These are phyloP conservation scores for Pugionium dolabratum DNA, from an alignment of 345 rosid species.

Conservation along the genomic window DNA sequence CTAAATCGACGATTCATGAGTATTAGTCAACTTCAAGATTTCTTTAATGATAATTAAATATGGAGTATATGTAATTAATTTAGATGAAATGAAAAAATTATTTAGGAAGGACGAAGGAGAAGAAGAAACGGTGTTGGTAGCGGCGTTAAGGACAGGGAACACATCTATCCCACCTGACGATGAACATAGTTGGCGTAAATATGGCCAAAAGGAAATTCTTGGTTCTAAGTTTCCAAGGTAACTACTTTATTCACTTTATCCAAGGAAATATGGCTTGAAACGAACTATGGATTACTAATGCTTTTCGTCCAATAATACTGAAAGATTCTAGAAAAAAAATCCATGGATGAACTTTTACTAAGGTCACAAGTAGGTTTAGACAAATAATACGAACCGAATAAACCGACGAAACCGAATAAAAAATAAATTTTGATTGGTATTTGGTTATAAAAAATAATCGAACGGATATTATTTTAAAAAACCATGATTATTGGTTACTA, in stretches of 20 bases:
- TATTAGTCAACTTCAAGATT: too few species aligned
- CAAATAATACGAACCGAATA: too few species aligned
- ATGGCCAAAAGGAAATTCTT: constrained; percentile 87
- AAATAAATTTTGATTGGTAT: too few species aligned
- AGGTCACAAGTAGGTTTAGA: too few species aligned
- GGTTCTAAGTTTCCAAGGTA: constrained; percentile 78
- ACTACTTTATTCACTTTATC: not conserved
- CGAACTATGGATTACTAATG: not conserved
- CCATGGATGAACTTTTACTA: not conserved
- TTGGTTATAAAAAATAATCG: too few species aligned
- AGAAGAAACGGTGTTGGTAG: constrained; percentile 42
- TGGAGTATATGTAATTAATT: constrained; percentile 7
- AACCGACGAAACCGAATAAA: too few species aligned
- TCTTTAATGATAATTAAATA: not conserved
- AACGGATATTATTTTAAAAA: too few species aligned
- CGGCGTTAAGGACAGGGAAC: constrained; percentile 66
- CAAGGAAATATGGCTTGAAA: too few species aligned
- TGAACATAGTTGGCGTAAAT: constrained; percentile 79
- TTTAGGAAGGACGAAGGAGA: constrained; percentile 48
- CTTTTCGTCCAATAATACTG: constrained; percentile 1
- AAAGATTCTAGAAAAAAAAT: constrained; percentile 14
- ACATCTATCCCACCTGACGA: constrained; percentile 78
- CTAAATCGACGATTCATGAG: too few species aligned
- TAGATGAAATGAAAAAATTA: not conserved
- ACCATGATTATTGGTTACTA: too few species aligned